Evolutionary conservation across 169 alveolate genomes (phyloP).

Genomic region (Theileria annulata): DNA sequence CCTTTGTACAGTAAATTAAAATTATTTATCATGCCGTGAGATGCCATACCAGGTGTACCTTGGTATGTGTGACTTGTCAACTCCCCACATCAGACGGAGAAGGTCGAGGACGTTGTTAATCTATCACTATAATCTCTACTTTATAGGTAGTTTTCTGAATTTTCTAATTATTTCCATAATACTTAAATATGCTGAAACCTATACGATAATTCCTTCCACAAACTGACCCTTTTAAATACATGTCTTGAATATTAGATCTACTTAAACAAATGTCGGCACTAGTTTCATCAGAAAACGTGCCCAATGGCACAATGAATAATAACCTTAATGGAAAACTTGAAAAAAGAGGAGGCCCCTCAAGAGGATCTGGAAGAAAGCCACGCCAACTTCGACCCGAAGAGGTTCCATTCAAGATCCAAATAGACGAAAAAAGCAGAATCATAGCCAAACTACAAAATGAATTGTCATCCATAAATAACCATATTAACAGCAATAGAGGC

Average conservation of each 20-base stretch:
- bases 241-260: not conserved
- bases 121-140: not conserved
- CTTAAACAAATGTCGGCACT: conserved; percentile 17
- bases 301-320: conserved; percentile 26
- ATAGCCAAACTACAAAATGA: conserved; percentile 57
- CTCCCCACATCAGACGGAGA: conserved; percentile 16
- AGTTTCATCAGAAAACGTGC: conserved; percentile 31
- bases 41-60: not conserved
- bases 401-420: conserved; percentile 57
- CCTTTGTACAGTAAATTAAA: not conserved
- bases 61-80: not conserved
- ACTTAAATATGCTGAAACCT: not conserved
- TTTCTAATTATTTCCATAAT: not conserved
- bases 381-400: conserved; percentile 54
- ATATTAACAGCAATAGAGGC: conserved; percentile 57
- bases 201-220: not conserved
- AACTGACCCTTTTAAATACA: not conserved
- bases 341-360: conserved; percentile 1
- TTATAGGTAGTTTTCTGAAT: not conserved
- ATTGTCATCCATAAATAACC: conserved; percentile 64
- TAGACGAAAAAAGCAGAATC: conserved; percentile 50
- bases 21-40: not conserved
- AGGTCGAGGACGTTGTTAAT: conserved; percentile 5
- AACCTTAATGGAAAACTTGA: not conserved
- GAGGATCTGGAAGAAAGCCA: conserved; percentile 12